Evolutionary conservation across 2,329 filamentous ascomycete species (phyloP).

Genomic region (Zalaria obscura): DNA sequence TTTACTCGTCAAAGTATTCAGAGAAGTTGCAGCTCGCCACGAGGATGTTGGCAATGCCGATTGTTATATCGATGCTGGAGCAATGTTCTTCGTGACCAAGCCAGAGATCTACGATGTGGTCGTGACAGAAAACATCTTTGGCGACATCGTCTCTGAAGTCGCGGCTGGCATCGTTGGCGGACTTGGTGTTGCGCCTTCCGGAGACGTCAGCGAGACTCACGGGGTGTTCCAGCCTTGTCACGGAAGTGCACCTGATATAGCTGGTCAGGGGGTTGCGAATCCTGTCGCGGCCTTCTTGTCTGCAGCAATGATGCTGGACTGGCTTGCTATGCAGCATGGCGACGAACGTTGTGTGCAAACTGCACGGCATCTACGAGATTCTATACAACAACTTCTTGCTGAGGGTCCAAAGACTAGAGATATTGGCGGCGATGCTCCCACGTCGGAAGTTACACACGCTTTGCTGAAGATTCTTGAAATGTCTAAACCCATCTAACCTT

Average conservation of each 20-base stretch:
- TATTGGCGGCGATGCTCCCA: background rate
- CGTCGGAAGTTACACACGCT: background rate
- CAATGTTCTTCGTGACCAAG: background rate
- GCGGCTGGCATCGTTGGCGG: constrained; percentile 32
- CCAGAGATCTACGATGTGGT: constrained; percentile 31
- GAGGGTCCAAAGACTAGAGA: background rate
- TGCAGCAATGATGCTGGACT: constrained; percentile 18
- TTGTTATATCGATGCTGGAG: background rate
- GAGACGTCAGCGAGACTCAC: constrained; percentile 7
- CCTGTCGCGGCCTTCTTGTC: constrained; percentile 17
- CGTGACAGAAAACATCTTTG: constrained; percentile 35
- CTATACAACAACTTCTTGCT: background rate
- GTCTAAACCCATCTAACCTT: too few relatives aligned
- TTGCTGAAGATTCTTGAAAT: background rate
- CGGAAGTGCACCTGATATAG: constrained; percentile 19
- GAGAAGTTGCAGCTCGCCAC: background rate
- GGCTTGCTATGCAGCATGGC: background rate
- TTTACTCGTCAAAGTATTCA: background rate
- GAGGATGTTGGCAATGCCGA: background rate
- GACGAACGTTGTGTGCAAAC: background rate
- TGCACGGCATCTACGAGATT: background rate
- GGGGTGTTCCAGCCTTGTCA: constrained; percentile 19
- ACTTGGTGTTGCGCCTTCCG: constrained; percentile 31
- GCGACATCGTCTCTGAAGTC: constrained; percentile 33
- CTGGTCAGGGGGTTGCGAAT: constrained; percentile 18